phyloP scores from a whole-genome alignment of 352 stramenopile genomes.

The Pseudoperonospora humuli region DNA sequence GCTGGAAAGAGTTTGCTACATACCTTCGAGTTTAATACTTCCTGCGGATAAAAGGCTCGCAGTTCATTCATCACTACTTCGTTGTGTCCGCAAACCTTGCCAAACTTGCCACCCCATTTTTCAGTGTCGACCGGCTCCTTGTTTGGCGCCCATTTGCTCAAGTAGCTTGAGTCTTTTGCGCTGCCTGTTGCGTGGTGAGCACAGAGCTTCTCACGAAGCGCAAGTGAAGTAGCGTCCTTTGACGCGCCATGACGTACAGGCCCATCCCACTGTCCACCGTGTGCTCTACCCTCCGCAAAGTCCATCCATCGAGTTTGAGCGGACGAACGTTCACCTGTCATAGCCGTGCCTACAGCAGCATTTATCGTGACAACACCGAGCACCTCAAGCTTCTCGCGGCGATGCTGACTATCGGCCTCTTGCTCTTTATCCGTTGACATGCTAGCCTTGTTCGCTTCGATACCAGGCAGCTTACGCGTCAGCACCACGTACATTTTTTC shows the following conservation, averaged over 20 bases:
- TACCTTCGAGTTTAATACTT: slow-evolving; percentile 84
- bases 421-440: background rate
- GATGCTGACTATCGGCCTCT: slow-evolving; percentile 29
- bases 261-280: slow-evolving; percentile 65
- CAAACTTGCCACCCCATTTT: slow-evolving; percentile 75
- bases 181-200: slow-evolving; percentile 11
- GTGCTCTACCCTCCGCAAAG: slow-evolving; percentile 26
- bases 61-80: slow-evolving; percentile 84
- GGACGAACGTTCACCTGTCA: slow-evolving; percentile 50
- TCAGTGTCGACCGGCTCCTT: slow-evolving; percentile 53
- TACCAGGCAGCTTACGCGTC: slow-evolving; percentile 22
- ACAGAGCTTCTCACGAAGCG: slow-evolving; percentile 36
- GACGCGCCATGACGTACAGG: slow-evolving; percentile 58
- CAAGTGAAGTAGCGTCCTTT: slow-evolving; percentile 63
- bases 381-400: slow-evolving; percentile 52
- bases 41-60: slow-evolving; percentile 79
- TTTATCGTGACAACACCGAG: slow-evolving; percentile 55
- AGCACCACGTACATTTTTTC: slow-evolving; percentile 65
- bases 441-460: slow-evolving; percentile 1
- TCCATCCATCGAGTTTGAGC: slow-evolving; percentile 85
- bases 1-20: slow-evolving; percentile 72
- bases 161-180: slow-evolving; percentile 10
- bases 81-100: slow-evolving; percentile 86
- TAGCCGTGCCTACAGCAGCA: slow-evolving; percentile 41
- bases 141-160: slow-evolving; percentile 66